phyloP scores from a whole-genome alignment of 495 filamentous ascomycete genomes.

The Talaromyces proteolyticus region DNA sequence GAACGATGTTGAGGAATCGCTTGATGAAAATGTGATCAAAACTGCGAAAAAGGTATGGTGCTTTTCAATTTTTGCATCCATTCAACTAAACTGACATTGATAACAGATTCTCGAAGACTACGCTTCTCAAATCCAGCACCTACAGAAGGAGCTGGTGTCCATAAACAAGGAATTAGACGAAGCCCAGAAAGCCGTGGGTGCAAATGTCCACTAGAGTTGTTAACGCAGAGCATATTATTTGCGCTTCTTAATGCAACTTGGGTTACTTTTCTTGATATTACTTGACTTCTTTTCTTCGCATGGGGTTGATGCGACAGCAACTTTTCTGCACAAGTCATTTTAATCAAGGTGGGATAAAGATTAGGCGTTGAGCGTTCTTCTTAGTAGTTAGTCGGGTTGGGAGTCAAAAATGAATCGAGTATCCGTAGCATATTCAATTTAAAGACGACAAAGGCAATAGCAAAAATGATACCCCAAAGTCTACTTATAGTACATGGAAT shows the following conservation, averaged over 20 bases:
- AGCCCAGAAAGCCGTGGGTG: conserved; percentile 50
- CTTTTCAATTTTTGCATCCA: neutral
- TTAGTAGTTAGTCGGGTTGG: neutral
- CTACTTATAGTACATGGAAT: neutral
- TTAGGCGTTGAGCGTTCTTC: conserved; percentile 5
- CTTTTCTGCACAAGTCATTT: neutral
- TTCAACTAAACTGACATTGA: conserved; percentile 8
- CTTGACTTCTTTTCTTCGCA: neutral
- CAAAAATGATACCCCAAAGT: neutral
- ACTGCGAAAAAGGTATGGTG: conserved; percentile 75
- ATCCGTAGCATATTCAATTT: neutral
- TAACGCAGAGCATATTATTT: neutral
- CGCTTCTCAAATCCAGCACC: conserved; percentile 76
- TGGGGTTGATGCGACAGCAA: neutral
- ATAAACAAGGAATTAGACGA: conserved; percentile 75
- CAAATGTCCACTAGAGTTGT: neutral
- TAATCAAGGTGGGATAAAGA: neutral
- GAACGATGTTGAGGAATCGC: conserved; percentile 40
- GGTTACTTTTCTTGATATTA: neutral
- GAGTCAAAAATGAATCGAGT: neutral
- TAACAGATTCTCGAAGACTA: conserved; percentile 83
- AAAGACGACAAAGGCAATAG: neutral
- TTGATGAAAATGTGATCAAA: conserved; percentile 74
- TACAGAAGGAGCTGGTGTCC: conserved; percentile 74
- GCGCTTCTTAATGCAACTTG: too few species aligned